Percentiles rank a stretch among this genome's conserved stretches.
These are phyloP conservation scores for Blastobotrys muscicola DNA, from an alignment of 805 yeast genomes.

Conservation along the genomic window DNA sequence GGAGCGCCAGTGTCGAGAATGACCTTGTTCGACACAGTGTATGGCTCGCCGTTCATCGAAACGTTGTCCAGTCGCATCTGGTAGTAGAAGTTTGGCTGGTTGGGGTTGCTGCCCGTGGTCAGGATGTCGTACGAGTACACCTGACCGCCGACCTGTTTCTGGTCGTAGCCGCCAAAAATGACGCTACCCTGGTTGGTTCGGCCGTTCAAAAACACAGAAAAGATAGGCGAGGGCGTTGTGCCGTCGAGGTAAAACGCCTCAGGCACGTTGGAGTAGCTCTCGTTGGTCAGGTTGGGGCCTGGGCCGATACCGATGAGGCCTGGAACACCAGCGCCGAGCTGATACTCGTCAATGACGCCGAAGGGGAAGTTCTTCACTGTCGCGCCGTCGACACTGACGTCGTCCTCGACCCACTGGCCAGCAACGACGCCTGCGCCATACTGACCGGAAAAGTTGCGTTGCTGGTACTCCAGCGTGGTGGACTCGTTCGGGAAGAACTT, in stretches of 20 bases:
- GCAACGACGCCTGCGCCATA: conserved; percentile 30
- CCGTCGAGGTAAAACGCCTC: conserved; percentile 48
- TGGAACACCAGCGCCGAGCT: conserved; percentile 45
- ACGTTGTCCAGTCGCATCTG: conserved; percentile 17
- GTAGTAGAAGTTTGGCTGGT: conserved; percentile 12
- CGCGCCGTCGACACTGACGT: conserved; percentile 16
- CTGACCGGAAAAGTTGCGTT: conserved; percentile 30
- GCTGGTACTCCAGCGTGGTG: conserved; percentile 26
- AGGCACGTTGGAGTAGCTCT: conserved; percentile 56
- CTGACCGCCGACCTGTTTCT: conserved; percentile 19
- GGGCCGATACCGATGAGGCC: conserved; percentile 41
- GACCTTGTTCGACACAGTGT: conserved; percentile 14
- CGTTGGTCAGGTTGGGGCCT: conserved; percentile 39
- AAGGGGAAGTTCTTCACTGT: conserved; percentile 18
- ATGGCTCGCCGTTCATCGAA: conserved; percentile 13
- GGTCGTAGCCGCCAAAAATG: conserved; percentile 26
- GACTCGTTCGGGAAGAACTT: conserved; percentile 21
- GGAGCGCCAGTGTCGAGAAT: conserved; percentile 29
- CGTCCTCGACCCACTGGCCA: conserved; percentile 26
- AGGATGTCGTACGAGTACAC: conserved; percentile 19
- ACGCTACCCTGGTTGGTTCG: conserved; percentile 22
- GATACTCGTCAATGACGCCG: conserved; percentile 21
- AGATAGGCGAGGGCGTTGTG: conserved; percentile 45
- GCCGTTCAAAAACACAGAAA: conserved; percentile 51
- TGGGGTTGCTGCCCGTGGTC: conserved; percentile 2